phyloP scores from a whole-genome alignment of 345 rosid genomes.

The Orychophragmus violaceus region DNA sequence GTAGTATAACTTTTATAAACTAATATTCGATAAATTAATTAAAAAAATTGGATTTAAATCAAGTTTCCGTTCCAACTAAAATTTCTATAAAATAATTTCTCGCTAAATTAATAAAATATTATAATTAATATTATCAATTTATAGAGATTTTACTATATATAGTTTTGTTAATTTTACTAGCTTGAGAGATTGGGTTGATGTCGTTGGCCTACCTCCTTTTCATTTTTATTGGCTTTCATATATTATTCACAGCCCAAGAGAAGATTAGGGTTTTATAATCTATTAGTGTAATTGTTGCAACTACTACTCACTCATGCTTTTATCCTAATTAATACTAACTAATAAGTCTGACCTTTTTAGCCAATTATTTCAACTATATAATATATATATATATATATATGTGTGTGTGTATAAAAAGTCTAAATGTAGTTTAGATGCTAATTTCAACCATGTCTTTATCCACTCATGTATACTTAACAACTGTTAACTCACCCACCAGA shows the following conservation, averaged over 20 bases:
- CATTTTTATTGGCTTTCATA: not conserved
- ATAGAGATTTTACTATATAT: too few relatives aligned
- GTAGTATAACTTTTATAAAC: too few relatives aligned
- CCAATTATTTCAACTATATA: conserved; percentile 15
- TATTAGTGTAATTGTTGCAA: conserved; percentile 28
- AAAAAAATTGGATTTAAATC: too few relatives aligned
- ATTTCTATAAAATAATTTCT: too few relatives aligned
- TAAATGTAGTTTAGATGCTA: not conserved
- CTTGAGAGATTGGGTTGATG: conserved; percentile 19
- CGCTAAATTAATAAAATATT: too few relatives aligned
- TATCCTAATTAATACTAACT: not conserved
- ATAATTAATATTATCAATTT: too few relatives aligned
- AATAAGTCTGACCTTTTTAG: conserved; percentile 17
- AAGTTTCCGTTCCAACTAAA: too few relatives aligned
- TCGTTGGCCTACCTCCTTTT: conserved; percentile 27
- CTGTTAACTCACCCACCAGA: not conserved
- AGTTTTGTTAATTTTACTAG: not conserved
- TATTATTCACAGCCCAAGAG: conserved; percentile 4
- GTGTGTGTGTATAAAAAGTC: too few relatives aligned
- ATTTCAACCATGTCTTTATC: not conserved
- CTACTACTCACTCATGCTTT: conserved; percentile 29
- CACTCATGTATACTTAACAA: not conserved
- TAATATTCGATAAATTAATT: too few relatives aligned
- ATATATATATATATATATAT: too few relatives aligned
- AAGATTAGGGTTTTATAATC: not conserved